Base-by-base conservation (phyloP, 1,284 basidiomycete species). In the Schizophyllum amplum region DNA sequence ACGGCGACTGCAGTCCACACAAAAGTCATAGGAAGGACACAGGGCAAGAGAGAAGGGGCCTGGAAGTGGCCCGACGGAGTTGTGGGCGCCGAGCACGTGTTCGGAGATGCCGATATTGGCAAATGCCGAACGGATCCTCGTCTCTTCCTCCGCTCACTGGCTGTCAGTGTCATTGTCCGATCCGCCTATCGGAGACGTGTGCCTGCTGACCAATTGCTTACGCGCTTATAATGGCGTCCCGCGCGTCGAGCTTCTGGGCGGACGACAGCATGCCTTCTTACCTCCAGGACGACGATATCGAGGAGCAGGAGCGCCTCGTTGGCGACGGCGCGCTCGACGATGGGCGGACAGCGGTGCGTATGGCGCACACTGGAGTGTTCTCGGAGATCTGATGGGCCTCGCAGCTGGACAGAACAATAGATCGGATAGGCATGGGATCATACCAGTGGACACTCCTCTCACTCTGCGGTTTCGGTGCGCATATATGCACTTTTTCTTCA, bases 341-440 rank as follows among this genome's bases (percentile, higher is more conserved):
- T 50, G 48, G 48, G 48, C 48, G 20, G 21, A 50, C 48, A 20
- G 48, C 48, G 48, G 48, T 50, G 24, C 21, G 48, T 50, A n/a
- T 20, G 4, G 21, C 24, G 3, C n/a, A n/a, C n/a, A 1, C 4
- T 50, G 11, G 48, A 5, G 20, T 11, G 48, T 9, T n/a, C 24
- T 9, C 15, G 48, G 20, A 21, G 24, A 21, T 50, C 48, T 21
- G 20, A 22, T 50, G 24, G 48, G 21, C 24, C 15, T 50, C n/a
- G 4, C 62, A 78, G 61, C 75, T 94, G 46, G 91, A 93, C 72
- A 86, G 81, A 67, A 94, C 91, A 1, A 89, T 95, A 71, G 91
- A 94, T 68, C 81, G 83, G 48, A 90, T 95, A 65, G 92, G 93
- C 26, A 94, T 95, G 86, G 93, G 92, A 1, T 82, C 80, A 58